Conservation (phyloP, 176 grass and related monocot genomes). For the Zea luxurians region DNA sequence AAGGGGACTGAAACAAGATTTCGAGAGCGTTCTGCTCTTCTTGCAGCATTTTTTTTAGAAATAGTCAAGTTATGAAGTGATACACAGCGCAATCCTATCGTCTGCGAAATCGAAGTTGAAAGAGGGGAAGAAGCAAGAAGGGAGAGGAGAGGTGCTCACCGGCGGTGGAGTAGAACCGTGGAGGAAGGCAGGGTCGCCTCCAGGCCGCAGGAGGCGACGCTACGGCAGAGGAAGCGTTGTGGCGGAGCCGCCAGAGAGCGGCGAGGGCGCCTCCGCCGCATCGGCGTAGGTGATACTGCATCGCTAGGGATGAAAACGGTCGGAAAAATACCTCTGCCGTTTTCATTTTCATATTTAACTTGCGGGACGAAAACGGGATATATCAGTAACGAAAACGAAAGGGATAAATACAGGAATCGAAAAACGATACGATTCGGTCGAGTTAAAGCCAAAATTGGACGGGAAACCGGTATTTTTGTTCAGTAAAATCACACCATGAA, state of each 20-base stretch:
- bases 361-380: too few relatives aligned
- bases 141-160: conserved; percentile 32
- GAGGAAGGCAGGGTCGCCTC: neutral
- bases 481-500: too few relatives aligned
- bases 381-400: too few relatives aligned
- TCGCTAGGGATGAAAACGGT: too few relatives aligned
- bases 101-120: neutral
- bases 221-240: neutral
- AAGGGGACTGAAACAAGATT: conserved; percentile 16
- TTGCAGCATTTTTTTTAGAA: neutral
- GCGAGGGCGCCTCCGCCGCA: conserved; percentile 40
- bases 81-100: neutral
- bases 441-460: too few relatives aligned
- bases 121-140: neutral
- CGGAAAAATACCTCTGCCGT: too few relatives aligned
- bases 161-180: conserved; percentile 30
- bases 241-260: conserved; percentile 13
- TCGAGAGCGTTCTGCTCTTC: neutral
- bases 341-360: too few relatives aligned
- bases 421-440: too few relatives aligned
- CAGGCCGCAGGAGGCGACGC: neutral
- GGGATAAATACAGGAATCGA: too few relatives aligned
- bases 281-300: conserved; percentile 43
- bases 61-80: neutral
- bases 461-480: too few relatives aligned